Evolutionary conservation across 176 grass and related monocot species (phyloP), one percentile per base, ranked within the genome.

Genomic region (Triticum timopheevii): DNA sequence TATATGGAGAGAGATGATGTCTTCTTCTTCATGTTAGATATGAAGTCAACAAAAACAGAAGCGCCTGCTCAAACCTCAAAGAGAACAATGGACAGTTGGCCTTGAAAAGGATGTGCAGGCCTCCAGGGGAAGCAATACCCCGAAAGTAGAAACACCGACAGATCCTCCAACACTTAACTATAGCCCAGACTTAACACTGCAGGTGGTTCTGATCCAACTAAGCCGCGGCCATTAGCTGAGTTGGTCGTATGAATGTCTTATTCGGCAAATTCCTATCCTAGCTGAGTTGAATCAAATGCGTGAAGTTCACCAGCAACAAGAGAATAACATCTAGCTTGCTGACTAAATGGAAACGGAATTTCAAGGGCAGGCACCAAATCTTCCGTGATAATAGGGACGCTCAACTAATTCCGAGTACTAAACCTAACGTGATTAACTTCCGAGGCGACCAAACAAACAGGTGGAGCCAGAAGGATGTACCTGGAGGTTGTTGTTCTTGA

Each of bases 401-500:
- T 23, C 79, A 70, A 62, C 80, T 20, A 47, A 77, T 69, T 27
- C 22, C 13, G 54, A 5, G 75, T 25, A 31, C 31, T 15, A 79
- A 64, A 27, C 9, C 23, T 61, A 22, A 36, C 33, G 59, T 20
- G 24, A 47, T 74, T 59, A 50, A 70, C 27, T 80, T 22, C 24
- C 8, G 10, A 69, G n/a, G 54, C n/a, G 16, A 33, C 45, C 74
- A 52, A 80, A 27, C 6, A 42, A 92, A 83, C 11, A 19, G 61
- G 66, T 7, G 23, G 25, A 12, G 15, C 17, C 4, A 8, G 31
- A 44, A 44, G 22, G 31, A 44, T 16, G 31, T 75, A 98, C 96
- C 91, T 94, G 96, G 76, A 98, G 93, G 33, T 92, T 92, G 84
- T 92, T 85, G 56, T 83, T 77, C 84, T 95, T 98, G 90, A 98